Percentiles rank a stretch among this genome's conserved stretches.
phyloP scores from a whole-genome alignment of 2,329 filamentous ascomycete genomes.

The Epichloe glyceriae region DNA sequence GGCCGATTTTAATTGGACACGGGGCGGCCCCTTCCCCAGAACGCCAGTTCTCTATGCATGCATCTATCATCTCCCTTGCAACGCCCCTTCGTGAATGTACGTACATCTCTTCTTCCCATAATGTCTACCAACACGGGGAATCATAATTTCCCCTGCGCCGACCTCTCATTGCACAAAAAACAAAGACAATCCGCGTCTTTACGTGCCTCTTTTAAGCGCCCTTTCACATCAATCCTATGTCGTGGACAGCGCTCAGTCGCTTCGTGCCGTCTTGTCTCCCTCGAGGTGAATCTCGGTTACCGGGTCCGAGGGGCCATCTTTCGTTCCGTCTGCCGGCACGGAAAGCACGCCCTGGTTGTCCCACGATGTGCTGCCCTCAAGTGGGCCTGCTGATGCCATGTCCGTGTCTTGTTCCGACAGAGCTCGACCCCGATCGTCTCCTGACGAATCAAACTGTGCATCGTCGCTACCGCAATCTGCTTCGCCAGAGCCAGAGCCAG shows the following conservation, averaged over 20 bases:
- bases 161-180: neutral
- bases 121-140: neutral
- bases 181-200: neutral
- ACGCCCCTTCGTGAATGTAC: neutral
- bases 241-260: conserved; percentile 9
- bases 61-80: neutral
- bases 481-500: conserved; percentile 15
- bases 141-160: neutral
- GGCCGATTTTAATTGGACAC: too few relatives aligned
- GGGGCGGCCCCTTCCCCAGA: neutral
- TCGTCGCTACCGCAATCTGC: conserved; percentile 30
- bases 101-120: neutral
- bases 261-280: conserved; percentile 20
- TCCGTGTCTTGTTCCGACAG: conserved; percentile 18
- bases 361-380: conserved; percentile 15
- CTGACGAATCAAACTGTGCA: conserved; percentile 28
- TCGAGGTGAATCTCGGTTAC: conserved; percentile 38
- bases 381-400: conserved; percentile 14
- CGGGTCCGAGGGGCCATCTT: conserved; percentile 28
- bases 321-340: conserved; percentile 23
- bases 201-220: neutral
- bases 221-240: neutral
- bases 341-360: conserved; percentile 24
- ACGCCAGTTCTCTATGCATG: neutral
- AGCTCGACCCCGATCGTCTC: conserved; percentile 18